Evolutionary conservation across 2,329 filamentous ascomycete species (phyloP).

Genomic region (Fusarium sp.): DNA sequence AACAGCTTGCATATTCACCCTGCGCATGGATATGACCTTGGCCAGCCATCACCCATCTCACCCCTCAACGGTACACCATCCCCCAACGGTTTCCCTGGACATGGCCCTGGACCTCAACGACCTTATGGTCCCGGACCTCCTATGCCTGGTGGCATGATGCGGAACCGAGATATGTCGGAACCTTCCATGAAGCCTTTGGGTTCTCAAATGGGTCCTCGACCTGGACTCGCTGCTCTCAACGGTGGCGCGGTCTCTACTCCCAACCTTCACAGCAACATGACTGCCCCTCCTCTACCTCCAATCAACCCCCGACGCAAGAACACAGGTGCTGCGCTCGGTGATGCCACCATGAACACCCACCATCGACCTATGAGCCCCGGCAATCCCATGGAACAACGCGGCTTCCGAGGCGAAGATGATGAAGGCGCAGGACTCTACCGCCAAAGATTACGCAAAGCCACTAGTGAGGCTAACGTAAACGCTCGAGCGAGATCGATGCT

Average conservation of each 20-base stretch:
- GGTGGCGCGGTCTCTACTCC: constrained; percentile 51
- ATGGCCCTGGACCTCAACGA: constrained; percentile 25
- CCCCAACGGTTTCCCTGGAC: constrained; percentile 28
- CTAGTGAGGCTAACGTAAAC: constrained; percentile 55
- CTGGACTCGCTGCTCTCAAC: constrained; percentile 53
- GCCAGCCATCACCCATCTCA: constrained; percentile 60
- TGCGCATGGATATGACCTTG: constrained; percentile 51
- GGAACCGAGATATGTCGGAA: constrained; percentile 63
- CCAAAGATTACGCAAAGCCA: constrained; percentile 58
- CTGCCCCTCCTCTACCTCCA: constrained; percentile 65
- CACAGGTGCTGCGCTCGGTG: constrained; percentile 51
- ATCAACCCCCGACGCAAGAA: constrained; percentile 69
- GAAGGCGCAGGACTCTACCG: constrained; percentile 50
- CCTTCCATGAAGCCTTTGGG: constrained; percentile 61
- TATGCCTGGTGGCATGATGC: constrained; percentile 50
- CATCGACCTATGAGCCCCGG: constrained; percentile 40
- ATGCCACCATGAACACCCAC: constrained; percentile 35
- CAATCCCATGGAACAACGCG: constrained; percentile 44
- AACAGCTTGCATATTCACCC: constrained; percentile 39
- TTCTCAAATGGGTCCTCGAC: constrained; percentile 57
- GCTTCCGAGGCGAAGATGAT: constrained; percentile 56
- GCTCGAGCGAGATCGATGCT: constrained; percentile 45
- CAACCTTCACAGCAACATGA: constrained; percentile 51
- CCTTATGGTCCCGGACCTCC: constrained; percentile 24
- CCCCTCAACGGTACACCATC: constrained; percentile 41